Evolutionary conservation across 2,329 filamentous ascomycete genomes (phyloP), one percentile per base, ranked within the genome.

Genomic region (Aspergillus pseudoglaucus): DNA sequence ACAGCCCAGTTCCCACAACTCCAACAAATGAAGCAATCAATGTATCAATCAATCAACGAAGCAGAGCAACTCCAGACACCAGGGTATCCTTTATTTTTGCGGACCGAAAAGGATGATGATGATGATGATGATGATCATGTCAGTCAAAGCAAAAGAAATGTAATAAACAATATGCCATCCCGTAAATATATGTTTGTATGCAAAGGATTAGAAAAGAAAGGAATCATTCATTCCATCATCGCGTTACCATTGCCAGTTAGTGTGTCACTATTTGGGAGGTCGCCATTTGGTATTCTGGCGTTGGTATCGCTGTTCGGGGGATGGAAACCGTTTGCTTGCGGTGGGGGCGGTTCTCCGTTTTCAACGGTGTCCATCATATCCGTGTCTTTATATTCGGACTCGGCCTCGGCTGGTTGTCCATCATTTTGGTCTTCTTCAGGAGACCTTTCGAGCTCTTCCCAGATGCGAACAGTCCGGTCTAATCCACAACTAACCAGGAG

Each of bases 401-500:
- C 37, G 9, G 37, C 17, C 10, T 22, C 37, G 9, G n/a, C 40
- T 42, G 14, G 6, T 42, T 17, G 22, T 42, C 30, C n/a, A 8
- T n/a, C 6, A 7, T 3, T 12, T 42, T n/a, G 10, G 37, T 39
- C 37, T 8, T 44, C 42, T 27, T 44, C 25, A 12, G 41, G 10
- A 32, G 50, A 51, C 15, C 51, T 53, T 12, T 44, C 51, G 1
- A 64, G 59, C 54, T 79, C 75, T 46, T 76, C 73, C 81, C 83
- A 87, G 5, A 87, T 68, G 47, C 77, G 75, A 17, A 87, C 74
- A 2, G 78, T 82, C 53, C 74, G 73, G 61, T 87, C 83, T 35
- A 83, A 53, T 0, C 83, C 80, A 47, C 80, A 82, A 54, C 81
- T 86, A 4, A 78, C 82, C 38, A 87, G 71, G 17, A 77, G 53